These are phyloP conservation scores for Jimgerdemannia lactiflua DNA, from an alignment of 192 early-diverging fungal species.

Conservation along the genomic window DNA sequence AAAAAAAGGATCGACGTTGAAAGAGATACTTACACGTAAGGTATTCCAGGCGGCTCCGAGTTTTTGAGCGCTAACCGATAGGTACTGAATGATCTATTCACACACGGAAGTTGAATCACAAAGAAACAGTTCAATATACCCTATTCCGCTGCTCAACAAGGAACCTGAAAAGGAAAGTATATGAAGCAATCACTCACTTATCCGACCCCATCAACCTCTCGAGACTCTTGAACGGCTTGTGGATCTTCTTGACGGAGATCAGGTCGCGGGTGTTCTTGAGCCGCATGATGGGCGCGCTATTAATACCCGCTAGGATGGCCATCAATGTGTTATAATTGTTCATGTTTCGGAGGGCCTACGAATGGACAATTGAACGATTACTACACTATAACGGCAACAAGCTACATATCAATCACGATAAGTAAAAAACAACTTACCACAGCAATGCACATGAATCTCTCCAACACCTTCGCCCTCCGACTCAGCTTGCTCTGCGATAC, in stretches of 20 bases:
- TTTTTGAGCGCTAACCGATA: conserved; percentile 63
- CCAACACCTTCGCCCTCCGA: conserved; percentile 57
- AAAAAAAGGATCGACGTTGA: neutral
- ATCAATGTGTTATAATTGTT: conserved; percentile 80
- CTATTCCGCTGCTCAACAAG: too few species aligned
- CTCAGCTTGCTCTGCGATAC: conserved; percentile 59
- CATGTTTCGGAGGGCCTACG: conserved; percentile 51
- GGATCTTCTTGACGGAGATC: conserved; percentile 44
- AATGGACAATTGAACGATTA: neutral
- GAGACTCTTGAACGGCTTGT: conserved; percentile 50
- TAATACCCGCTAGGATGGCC: conserved; percentile 72
- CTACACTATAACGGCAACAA: neutral
- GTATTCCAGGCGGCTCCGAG: conserved; percentile 62
- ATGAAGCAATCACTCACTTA: conserved; percentile 9
- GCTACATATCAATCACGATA: neutral
- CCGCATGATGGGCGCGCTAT: conserved; percentile 57
- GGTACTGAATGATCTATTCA: conserved; percentile 48
- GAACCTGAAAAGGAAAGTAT: too few species aligned
- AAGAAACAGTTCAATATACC: too few species aligned
- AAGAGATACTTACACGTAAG: conserved; percentile 64
- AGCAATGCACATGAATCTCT: conserved; percentile 69
- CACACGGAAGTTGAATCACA: neutral
- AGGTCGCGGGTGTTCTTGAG: conserved; percentile 59
- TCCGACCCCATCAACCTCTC: conserved; percentile 71
- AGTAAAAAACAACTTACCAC: conserved; percentile 35